These are phyloP conservation scores for Miscanthus lutarioriparius DNA, from an alignment of 176 grass and related monocot genomes.

Conservation along the genomic window DNA sequence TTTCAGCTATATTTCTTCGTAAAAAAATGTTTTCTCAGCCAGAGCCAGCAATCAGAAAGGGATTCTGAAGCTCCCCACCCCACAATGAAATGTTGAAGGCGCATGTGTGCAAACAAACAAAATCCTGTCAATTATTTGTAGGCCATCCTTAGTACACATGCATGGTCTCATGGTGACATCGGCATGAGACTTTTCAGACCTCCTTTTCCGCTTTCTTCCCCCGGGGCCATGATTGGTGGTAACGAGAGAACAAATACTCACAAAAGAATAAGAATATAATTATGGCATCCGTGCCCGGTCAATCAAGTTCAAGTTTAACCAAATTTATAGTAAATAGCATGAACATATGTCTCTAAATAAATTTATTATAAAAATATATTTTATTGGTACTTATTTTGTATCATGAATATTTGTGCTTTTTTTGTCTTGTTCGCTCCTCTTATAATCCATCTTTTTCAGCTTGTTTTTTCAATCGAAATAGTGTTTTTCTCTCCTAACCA, in stretches of 20 bases:
- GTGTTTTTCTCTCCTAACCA: too few species aligned
- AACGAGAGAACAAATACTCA: background rate
- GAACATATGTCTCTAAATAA: too few species aligned
- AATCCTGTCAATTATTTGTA: constrained; percentile 32
- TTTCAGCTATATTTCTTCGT: background rate
- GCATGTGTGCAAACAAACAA: constrained; percentile 20
- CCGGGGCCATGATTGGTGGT: constrained; percentile 5
- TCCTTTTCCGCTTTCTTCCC: background rate
- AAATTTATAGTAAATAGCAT: too few species aligned
- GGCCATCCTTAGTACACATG: background rate
- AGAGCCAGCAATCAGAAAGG: background rate
- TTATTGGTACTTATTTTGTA: too few species aligned
- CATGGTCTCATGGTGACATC: constrained; percentile 12
- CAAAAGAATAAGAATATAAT: too few species aligned
- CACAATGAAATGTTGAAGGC: background rate
- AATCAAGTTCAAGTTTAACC: too few species aligned
- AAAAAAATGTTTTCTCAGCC: background rate
- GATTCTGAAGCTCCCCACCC: background rate
- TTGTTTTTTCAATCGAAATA: too few species aligned
- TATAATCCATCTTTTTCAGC: too few species aligned
- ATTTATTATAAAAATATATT: too few species aligned
- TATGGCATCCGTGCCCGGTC: too few species aligned
- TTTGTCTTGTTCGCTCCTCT: too few species aligned
- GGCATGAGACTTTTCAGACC: background rate
- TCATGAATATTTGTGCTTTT: too few species aligned